Evolutionary conservation across 805 yeast species (phyloP).

Genomic region (Starmerella powellii): DNA sequence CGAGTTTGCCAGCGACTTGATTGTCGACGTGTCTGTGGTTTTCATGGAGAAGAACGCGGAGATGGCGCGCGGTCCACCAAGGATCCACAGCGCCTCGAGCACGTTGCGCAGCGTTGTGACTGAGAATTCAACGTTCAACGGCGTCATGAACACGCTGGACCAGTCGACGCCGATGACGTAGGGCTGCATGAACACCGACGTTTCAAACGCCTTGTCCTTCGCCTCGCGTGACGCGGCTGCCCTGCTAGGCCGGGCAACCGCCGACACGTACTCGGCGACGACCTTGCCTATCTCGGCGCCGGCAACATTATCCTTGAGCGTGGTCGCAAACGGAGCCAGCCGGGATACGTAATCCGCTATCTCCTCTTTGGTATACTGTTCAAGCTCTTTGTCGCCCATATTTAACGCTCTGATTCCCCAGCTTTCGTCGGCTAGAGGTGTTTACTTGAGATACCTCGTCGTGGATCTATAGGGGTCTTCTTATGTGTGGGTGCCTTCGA

Average conservation of each 20-base stretch:
- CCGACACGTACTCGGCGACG: background rate
- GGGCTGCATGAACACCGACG: constrained; percentile 7
- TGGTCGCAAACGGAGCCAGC: constrained; percentile 4
- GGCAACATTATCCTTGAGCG: constrained; percentile 1
- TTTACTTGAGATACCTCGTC: background rate
- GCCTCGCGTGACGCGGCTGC: background rate
- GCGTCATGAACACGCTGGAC: background rate
- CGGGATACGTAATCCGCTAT: too few relatives aligned
- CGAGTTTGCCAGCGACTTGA: background rate
- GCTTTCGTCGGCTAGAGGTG: background rate
- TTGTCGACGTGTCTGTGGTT: background rate
- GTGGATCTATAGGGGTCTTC: background rate
- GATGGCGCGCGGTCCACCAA: constrained; percentile 14
- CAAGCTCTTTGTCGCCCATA: constrained; percentile 9
- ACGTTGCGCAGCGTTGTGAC: constrained; percentile 2
- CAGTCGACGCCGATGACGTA: constrained; percentile 9
- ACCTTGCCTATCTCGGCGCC: constrained; percentile 3
- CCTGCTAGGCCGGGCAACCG: background rate
- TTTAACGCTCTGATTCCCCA: background rate
- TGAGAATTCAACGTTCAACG: constrained; percentile 1
- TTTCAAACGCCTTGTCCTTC: background rate
- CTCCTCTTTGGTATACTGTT: constrained; percentile 4
- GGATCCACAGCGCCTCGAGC: constrained; percentile 8
- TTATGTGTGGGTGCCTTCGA: too few relatives aligned
- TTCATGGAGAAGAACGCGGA: constrained; percentile 5